Percentiles rank a stretch among this genome's conserved stretches.
Conservation (phyloP, 1,284 basidiomycete species). For the Cryptococcus wingfieldii region DNA sequence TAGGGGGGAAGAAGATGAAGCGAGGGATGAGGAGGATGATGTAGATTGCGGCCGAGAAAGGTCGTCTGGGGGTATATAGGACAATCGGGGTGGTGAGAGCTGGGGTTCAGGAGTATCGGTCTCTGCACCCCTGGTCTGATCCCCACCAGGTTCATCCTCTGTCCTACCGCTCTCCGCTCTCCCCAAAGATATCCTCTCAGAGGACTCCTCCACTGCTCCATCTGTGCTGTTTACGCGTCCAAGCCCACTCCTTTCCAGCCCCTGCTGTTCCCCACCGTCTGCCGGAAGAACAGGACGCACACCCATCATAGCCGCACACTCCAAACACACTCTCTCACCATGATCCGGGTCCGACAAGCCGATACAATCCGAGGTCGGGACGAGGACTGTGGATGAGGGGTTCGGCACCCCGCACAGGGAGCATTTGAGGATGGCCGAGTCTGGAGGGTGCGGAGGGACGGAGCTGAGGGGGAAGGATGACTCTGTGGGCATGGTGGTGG, state of each 20-base stretch:
- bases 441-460: constrained; percentile 6
- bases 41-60: not conserved
- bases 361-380: constrained; percentile 5
- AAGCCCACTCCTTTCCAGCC: not conserved
- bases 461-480: constrained; percentile 22
- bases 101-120: no score
- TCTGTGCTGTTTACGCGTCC: not conserved
- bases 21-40: not conserved
- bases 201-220: not conserved
- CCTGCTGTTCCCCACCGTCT: constrained; percentile 6
- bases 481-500: constrained; percentile 38
- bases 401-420: constrained; percentile 33
- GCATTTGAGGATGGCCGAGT: constrained; percentile 32
- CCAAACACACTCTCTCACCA: constrained; percentile 34
- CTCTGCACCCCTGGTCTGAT: no score
- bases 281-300: not conserved
- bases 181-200: no score
- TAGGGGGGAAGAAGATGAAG: constrained; percentile 1
- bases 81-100: no score
- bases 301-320: constrained; percentile 21
- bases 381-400: constrained; percentile 5
- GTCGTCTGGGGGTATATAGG: no score
- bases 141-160: no score
- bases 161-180: no score
- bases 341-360: constrained; percentile 8